phyloP scores from a whole-genome alignment of 805 yeast genomes.

The Soucietia sequanensis region DNA sequence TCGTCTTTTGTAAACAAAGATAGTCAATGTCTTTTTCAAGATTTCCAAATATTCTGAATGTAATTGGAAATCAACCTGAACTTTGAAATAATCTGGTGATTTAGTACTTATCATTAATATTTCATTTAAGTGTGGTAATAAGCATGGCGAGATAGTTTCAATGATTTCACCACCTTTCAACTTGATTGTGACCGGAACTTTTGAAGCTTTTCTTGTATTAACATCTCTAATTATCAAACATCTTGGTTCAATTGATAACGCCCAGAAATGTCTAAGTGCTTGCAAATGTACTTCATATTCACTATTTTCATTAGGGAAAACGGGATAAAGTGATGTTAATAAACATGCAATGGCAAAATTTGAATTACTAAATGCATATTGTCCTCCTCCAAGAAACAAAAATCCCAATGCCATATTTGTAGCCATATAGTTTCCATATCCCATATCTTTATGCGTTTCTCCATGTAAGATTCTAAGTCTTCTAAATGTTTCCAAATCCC shows the following conservation, averaged over 20 bases:
- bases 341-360: conserved; percentile 67
- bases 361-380: conserved; percentile 69
- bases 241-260: conserved; percentile 74
- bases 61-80: conserved; percentile 42
- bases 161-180: conserved; percentile 37
- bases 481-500: conserved; percentile 76
- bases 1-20: conserved; percentile 51
- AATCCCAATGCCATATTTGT: conserved; percentile 83
- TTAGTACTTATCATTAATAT: conserved; percentile 49
- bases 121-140: conserved; percentile 58
- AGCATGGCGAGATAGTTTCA: conserved; percentile 56
- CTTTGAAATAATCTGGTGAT: conserved; percentile 52
- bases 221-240: conserved; percentile 79
- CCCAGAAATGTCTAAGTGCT: conserved; percentile 90
- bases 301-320: conserved; percentile 49
- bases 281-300: conserved; percentile 67
- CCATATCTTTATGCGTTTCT: conserved; percentile 42
- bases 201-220: conserved; percentile 54
- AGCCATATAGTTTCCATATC: conserved; percentile 74
- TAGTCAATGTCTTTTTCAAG: conserved; percentile 43
- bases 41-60: conserved; percentile 42
- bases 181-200: conserved; percentile 40
- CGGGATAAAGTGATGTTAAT: conserved; percentile 75
- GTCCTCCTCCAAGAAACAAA: conserved; percentile 89
- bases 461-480: conserved; percentile 72